Conservation (phyloP, 331 rosid genomes). For the Telfairia occidentalis region DNA sequence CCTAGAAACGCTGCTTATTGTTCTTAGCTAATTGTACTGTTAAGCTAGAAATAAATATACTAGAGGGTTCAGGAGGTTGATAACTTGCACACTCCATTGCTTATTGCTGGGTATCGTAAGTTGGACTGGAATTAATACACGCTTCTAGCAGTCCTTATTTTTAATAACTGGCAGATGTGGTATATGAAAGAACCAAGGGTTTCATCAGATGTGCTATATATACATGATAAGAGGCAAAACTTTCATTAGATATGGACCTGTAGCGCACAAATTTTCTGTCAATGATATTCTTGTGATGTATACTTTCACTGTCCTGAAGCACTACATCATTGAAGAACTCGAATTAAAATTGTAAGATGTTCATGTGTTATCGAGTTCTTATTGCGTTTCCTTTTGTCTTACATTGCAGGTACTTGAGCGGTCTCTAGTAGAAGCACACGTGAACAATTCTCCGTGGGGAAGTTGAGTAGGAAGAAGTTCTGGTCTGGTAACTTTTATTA, state of each 20-base stretch:
- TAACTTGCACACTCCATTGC: background rate
- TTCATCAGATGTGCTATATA: too few relatives aligned
- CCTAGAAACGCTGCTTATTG: background rate
- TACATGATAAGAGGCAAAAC: too few relatives aligned
- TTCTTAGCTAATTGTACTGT: background rate
- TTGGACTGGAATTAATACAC: background rate
- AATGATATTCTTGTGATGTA: background rate
- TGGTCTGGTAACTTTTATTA: constrained; percentile 16
- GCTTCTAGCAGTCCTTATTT: background rate
- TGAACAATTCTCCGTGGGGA: constrained; percentile 15
- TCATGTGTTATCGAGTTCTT: background rate
- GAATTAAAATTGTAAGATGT: background rate
- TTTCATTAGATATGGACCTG: background rate
- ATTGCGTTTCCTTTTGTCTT: constrained; percentile 7
- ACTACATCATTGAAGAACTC: background rate
- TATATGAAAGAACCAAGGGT: background rate
- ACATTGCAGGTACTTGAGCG: constrained; percentile 69
- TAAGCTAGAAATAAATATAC: background rate
- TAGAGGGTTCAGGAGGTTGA: background rate
- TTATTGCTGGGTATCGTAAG: background rate
- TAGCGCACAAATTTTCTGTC: background rate
- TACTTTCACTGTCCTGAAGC: background rate
- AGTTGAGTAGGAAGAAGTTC: constrained; percentile 22
- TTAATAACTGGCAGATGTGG: background rate
- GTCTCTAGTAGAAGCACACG: constrained; percentile 30